Evolutionary conservation across 805 yeast species (phyloP), one percentile per base, ranked within the genome.

Genomic region (Candida nanaspora): DNA sequence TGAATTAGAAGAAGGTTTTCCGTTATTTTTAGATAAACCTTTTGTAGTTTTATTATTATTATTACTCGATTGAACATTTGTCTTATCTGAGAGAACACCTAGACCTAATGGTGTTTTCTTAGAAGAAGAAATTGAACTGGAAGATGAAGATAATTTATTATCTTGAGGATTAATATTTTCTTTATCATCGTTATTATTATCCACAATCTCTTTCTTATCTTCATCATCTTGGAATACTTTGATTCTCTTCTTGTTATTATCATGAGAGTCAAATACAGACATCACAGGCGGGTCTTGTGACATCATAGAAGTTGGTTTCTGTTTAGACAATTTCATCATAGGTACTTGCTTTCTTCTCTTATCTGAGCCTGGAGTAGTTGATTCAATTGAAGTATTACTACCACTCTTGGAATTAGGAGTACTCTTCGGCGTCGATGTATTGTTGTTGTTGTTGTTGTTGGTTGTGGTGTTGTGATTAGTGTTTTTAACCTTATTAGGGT

Each of bases 301-400:
- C 37, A 23, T 22, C 10, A 32, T 32, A 32, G 35, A 32, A 4
- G 20, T n/a, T 4, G 35, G 35, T 32, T 32, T 23, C 3, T 32
- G 35, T 6, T 32, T 18, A 6, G 44, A 53, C 32, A 56, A 40
- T 26, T 50, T 50, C 62, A 50, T 56, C 4, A 55, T 53, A 35
- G 66, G 62, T 39, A 56, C 56, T 44, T 63, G 60, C n/a, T n/a
- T n/a, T n/a, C n/a, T n/a, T n/a, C n/a, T n/a, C n/a, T n/a, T n/a
- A n/a, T n/a, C n/a, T n/a, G n/a, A n/a, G n/a, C n/a, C n/a, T n/a
- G n/a, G n/a, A n/a, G n/a, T n/a, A n/a, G n/a, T n/a, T n/a, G n/a
- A n/a, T n/a, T n/a, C n/a, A n/a, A n/a, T n/a, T n/a, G n/a, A n/a
- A n/a, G n/a, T n/a, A n/a, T n/a, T n/a, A n/a, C n/a, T n/a, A n/a